Conservation (phyloP, 345 rosid genomes). For the Excoecaria agallocha region DNA sequence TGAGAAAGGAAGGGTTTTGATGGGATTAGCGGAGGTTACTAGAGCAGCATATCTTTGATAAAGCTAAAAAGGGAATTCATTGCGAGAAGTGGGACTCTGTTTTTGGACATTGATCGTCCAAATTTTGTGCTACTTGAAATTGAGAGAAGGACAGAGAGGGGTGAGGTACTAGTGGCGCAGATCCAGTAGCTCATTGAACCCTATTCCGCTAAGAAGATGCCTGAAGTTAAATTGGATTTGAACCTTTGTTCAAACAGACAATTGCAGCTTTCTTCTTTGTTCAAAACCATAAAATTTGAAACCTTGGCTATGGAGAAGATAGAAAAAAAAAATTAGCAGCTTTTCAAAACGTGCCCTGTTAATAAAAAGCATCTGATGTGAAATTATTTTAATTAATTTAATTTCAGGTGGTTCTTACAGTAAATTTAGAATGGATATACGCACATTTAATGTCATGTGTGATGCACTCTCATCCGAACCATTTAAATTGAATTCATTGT, state of each 20-base stretch:
- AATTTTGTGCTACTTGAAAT: background rate
- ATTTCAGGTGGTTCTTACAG: no score
- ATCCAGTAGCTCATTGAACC: background rate
- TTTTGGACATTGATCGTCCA: conserved; percentile 38
- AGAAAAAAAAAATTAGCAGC: no score
- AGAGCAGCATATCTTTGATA: conserved; percentile 34
- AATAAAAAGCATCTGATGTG: no score
- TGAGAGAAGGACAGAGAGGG: background rate
- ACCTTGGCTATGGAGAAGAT: no score
- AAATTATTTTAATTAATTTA: no score
- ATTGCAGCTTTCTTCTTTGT: no score
- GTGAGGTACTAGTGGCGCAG: background rate
- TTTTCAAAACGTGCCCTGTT: no score
- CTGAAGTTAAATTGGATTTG: background rate
- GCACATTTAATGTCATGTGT: no score
- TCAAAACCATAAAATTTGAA: no score
- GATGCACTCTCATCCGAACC: no score
- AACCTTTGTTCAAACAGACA: background rate
- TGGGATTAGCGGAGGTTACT: conserved; percentile 20
- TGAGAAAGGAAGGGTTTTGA: conserved; percentile 20
- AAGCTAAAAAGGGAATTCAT: conserved; percentile 26
- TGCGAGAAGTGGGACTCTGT: conserved; percentile 30
- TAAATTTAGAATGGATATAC: no score
- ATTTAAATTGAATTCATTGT: no score
- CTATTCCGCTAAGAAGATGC: background rate